Evolutionary conservation across 1,284 basidiomycete genomes (phyloP), one percentile per base, ranked within the genome.

Genomic region (Pisolithus thermaeus): DNA sequence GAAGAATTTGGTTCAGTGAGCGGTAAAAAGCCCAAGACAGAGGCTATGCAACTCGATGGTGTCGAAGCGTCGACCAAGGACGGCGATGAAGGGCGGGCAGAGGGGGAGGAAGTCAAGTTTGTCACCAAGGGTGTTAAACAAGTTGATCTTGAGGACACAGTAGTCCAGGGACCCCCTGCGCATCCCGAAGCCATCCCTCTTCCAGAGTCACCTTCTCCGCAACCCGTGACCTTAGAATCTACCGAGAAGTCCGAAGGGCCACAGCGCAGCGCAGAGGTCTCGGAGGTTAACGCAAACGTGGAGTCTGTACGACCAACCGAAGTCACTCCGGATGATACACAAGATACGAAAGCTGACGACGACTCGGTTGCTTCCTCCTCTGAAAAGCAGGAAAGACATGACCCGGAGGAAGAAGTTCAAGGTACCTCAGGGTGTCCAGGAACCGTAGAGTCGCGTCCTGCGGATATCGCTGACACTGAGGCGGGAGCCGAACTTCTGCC

Each of bases 61-160:
- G 56, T 55, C 38, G 50, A 52, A 16, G 60, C 58, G 25, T 56
- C 60, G 40, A 58, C 47, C 14, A 65, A 61, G 42, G 64, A 54
- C 23, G 44, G 56, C 27, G 57, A 53, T 39, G 51, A n/a, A 7
- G 44, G 59, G 53, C 59, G 61, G 14, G 59, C 59, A 12, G 75
- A 77, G 48, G 69, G 72, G n/a, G 69, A 72, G 57, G 79, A 73
- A 41, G 81, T 87, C 36, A 84, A 81, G 61, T 80, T 81, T 58
- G 83, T 87, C 56, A 86, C 82, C 0, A 64, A 78, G 60, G 84
- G 83, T n/a, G 86, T 87, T 45, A 72, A 79, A 56, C 77, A 83
- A 54, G 82, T 87, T 46, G 81, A 81, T 52, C 66, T 87, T 47
- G 75, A 78, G 41, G 80, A 76, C 45, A 70, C 68, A 54, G 61